Evolutionary conservation across 306 rosid genomes (phyloP).

Genomic region (Begonia peltatifolia): DNA sequence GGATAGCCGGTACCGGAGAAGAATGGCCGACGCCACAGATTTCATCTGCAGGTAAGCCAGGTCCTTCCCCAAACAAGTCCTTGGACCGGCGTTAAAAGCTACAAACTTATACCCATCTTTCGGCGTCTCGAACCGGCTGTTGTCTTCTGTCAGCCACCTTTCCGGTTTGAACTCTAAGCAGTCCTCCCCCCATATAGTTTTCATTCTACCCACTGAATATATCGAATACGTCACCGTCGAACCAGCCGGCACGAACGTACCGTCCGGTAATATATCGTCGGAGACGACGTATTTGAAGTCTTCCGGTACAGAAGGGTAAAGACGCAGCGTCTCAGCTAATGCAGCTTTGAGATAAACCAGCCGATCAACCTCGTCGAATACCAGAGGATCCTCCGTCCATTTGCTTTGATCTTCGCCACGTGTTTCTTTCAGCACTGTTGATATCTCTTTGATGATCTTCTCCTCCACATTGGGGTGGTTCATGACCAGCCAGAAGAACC

Average conservation of each 20-base stretch:
- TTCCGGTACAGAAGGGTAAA: slow-evolving; percentile 82
- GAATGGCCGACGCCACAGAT: slow-evolving; percentile 79
- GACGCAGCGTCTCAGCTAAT: slow-evolving; percentile 60
- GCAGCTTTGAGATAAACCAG: slow-evolving; percentile 75
- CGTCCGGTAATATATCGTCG: slow-evolving; percentile 80
- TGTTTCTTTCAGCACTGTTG: slow-evolving; percentile 24
- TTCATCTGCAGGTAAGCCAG: slow-evolving; percentile 93
- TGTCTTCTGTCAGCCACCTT: slow-evolving; percentile 49
- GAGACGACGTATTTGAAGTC: slow-evolving; percentile 58
- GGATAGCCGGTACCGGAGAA: slow-evolving; percentile 55
- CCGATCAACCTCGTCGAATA: slow-evolving; percentile 63
- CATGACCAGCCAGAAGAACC: slow-evolving; percentile 94
- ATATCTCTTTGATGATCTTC: slow-evolving; percentile 41
- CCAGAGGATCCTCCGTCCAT: slow-evolving; percentile 67
- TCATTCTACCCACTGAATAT: slow-evolving; percentile 80
- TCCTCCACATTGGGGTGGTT: slow-evolving; percentile 46
- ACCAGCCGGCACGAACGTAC: slow-evolving; percentile 70
- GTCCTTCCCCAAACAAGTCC: slow-evolving; percentile 88
- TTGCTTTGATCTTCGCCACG: slow-evolving; percentile 33
- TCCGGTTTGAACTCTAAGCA: slow-evolving; percentile 91
- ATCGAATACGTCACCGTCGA: slow-evolving; percentile 91
- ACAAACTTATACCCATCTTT: slow-evolving; percentile 61
- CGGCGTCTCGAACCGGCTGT: slow-evolving; percentile 67
- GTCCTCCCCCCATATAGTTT: slow-evolving; percentile 86
- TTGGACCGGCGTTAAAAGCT: slow-evolving; percentile 92